Conservation (phyloP, 768 basidiomycete species). For the Termitomyces sp. region DNA sequence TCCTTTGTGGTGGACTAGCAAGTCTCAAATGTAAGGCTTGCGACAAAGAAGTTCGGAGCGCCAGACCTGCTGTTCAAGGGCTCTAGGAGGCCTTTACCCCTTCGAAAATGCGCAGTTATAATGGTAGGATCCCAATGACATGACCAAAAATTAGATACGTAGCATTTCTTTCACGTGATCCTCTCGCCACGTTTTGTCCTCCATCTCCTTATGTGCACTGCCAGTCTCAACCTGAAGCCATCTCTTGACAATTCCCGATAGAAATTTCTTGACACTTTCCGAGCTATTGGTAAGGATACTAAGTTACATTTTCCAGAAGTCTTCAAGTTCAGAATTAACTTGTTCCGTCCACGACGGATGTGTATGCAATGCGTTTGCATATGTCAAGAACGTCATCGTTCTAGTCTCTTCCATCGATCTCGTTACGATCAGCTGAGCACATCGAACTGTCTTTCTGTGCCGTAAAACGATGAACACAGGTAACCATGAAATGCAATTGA, state of each 20-base stretch:
- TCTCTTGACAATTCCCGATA: not conserved
- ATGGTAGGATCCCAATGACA: constrained; percentile 7
- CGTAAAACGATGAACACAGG: not conserved
- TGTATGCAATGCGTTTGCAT: too few species aligned
- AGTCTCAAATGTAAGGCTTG: constrained; percentile 5
- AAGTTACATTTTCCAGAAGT: not conserved
- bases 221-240: not conserved
- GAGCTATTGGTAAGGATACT: too few species aligned
- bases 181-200: not conserved
- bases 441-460: not conserved
- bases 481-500: not conserved
- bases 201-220: not conserved
- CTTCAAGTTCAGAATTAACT: not conserved
- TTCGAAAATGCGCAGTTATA: constrained; percentile 5
- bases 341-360: not conserved
- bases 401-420: not conserved
- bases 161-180: constrained; percentile 1
- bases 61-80: constrained; percentile 19
- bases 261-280: too few species aligned
- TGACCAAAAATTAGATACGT: not conserved
- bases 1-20: constrained; percentile 9
- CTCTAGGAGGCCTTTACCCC: constrained; percentile 17
- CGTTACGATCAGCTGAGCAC: not conserved
- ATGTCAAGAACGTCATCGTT: not conserved
- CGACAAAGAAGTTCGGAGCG: constrained; percentile 16